These are phyloP conservation scores for Neurospora pannonica DNA, from an alignment of 495 filamentous ascomycete genomes.

Conservation along the genomic window DNA sequence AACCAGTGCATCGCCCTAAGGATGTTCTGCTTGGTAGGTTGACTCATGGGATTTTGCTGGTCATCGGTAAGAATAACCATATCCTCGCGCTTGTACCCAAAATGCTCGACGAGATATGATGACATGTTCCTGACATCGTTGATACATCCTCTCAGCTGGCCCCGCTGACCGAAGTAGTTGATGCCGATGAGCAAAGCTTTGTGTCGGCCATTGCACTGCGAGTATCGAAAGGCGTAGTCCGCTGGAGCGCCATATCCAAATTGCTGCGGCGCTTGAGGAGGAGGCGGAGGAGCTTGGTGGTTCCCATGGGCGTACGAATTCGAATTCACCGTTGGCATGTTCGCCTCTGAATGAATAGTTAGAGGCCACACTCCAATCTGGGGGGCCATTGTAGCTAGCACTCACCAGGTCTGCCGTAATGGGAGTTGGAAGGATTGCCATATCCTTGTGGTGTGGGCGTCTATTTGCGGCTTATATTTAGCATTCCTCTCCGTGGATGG, in stretches of 20 bases:
- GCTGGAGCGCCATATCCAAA: constrained; percentile 75
- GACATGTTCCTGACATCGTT: constrained; percentile 99
- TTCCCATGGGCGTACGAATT: constrained; percentile 48
- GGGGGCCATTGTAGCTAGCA: background rate
- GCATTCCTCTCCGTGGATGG: background rate
- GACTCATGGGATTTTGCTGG: constrained; percentile 93
- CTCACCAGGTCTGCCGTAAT: constrained; percentile 34
- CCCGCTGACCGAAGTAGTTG: constrained; percentile 93
- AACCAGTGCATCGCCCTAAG: constrained; percentile 97
- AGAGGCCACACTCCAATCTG: background rate
- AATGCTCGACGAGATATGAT: constrained; percentile 78
- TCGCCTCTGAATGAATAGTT: constrained; percentile 10
- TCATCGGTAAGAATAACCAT: constrained; percentile 98
- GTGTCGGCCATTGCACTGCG: constrained; percentile 77
- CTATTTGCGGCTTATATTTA: background rate
- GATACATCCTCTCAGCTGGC: constrained; percentile 89
- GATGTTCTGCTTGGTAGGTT: constrained; percentile 94
- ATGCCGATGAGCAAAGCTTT: constrained; percentile 95
- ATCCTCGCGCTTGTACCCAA: constrained; percentile 89
- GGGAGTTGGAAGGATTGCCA: constrained; percentile 25
- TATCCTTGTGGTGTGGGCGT: constrained; percentile 17
- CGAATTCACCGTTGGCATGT: constrained; percentile 35
- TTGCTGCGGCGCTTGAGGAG: constrained; percentile 48
- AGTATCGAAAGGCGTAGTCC: constrained; percentile 80
- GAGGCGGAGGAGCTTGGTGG: constrained; percentile 45